phyloP scores from a whole-genome alignment of 2,329 filamentous ascomycete genomes.

The Ramichloridium luteum region DNA sequence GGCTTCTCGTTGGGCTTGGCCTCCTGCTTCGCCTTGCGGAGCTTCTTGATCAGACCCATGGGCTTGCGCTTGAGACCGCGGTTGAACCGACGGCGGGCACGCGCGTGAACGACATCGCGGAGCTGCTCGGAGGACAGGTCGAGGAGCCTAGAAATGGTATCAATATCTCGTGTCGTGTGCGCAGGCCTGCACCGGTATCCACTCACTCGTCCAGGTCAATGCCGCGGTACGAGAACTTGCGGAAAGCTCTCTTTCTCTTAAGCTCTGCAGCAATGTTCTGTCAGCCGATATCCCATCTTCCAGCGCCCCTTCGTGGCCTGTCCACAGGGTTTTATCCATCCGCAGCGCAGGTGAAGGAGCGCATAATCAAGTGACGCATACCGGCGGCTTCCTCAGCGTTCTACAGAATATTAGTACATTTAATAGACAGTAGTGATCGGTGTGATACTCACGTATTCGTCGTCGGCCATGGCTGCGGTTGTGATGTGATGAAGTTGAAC shows the following conservation, averaged over 20 bases:
- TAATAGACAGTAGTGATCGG: constrained; percentile 6
- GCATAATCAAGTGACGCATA: constrained; percentile 31
- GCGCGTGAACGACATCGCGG: constrained; percentile 97
- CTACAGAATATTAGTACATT: constrained; percentile 36
- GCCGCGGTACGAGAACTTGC: constrained; percentile 99
- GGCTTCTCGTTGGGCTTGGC: constrained; percentile 99
- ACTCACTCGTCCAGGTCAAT: constrained; percentile 98
- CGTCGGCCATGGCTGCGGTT: constrained; percentile 63
- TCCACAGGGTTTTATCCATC: constrained; percentile 30
- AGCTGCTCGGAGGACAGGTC: constrained; percentile 98
- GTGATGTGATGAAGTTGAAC: constrained; percentile 26
- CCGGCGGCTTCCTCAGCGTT: constrained; percentile 92
- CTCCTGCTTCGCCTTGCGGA: constrained; percentile 98
- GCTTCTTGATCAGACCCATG: constrained; percentile 99
- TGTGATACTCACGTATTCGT: constrained; percentile 63
- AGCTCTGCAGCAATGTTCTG: constrained; percentile 50
- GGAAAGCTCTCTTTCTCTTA: constrained; percentile 99
- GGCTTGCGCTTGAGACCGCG: constrained; percentile 99
- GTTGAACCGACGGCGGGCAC: constrained; percentile 98
- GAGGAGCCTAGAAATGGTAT: constrained; percentile 57
- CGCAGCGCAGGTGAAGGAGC: constrained; percentile 16
- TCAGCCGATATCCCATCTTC: constrained; percentile 28
- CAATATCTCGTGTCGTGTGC: constrained; percentile 5
- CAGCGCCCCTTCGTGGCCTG: constrained; percentile 29
- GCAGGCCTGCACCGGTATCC: constrained; percentile 4